Base-by-base conservation (phyloP, 495 filamentous ascomycete genomes). In the Podospora australis region DNA sequence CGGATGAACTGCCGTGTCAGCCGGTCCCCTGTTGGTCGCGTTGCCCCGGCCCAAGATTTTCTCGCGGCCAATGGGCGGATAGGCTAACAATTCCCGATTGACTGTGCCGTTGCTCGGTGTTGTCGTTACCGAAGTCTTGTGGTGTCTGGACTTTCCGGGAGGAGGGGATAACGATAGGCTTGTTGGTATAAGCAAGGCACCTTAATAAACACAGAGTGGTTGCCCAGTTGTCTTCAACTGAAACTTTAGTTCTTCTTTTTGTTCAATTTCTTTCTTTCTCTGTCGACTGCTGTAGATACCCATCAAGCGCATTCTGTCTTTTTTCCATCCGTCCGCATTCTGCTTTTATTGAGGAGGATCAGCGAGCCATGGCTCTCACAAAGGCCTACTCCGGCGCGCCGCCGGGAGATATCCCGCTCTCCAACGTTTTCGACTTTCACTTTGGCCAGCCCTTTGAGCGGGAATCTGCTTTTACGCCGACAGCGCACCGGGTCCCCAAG, bases 371-470 rank as follows among this genome's bases (percentile, higher is more conserved):
- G 42, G 48, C 38, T 3, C 20, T 30, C 45, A 52, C 23, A 11
- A 22, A 19, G 17, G 55, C 58, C n/a, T 57, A 55, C 21, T 43
- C 57, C 8, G 53, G 53, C 4, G 32, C 44, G 14, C 51, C 56
- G 1, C 43, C 54, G 3, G 59, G 61, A n/a, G 45, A 53, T 21
- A 23, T 65, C 21, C 60, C 59, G 3, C 25, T 49, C 17, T 24
- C 17, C 30, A 62, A 56, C 39, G 49, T 45, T 6, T 64, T 64
- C 41, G 48, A 54, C 17, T 66, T 54, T 14, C 30, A 41, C 40
- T 58, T 66, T 44, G 56, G 58, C 52, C 58, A 64, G 35, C 63
- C 63, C 3, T 66, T 64, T 30, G 16, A 46, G 9, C 35, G 39
- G 13, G 36, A 49, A 28, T 54, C 36, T 40, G 51, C 52, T 28